These are phyloP conservation scores for Sonneratia alba DNA, from an alignment of 345 rosid species.

Conservation along the genomic window DNA sequence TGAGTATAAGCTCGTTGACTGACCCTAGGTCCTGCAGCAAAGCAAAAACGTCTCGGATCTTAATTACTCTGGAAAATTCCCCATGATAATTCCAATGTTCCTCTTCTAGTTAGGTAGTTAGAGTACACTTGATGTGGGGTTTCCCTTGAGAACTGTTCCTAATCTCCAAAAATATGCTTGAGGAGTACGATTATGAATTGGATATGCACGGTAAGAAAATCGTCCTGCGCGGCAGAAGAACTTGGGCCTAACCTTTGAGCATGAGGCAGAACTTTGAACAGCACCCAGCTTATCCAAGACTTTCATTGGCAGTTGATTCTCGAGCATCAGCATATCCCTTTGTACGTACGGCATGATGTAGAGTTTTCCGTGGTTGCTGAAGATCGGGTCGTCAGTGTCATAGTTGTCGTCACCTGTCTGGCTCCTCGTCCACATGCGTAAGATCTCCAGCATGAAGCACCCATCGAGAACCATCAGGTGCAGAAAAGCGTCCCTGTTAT, in stretches of 20 bases:
- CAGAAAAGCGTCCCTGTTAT: background rate
- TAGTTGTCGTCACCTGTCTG: background rate
- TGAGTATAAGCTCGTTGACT: background rate
- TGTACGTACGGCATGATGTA: constrained; percentile 5
- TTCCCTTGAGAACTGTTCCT: too few relatives aligned
- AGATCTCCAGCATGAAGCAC: constrained; percentile 13
- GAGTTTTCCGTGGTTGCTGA: constrained; percentile 7
- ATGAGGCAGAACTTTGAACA: background rate
- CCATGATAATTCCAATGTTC: background rate
- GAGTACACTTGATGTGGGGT: too few relatives aligned
- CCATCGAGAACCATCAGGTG: constrained; percentile 11
- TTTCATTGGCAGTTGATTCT: constrained; percentile 12
- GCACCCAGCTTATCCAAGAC: background rate
- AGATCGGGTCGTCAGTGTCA: constrained; percentile 4
- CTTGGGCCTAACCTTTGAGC: background rate
- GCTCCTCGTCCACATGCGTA: background rate
- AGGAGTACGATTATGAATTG: too few relatives aligned
- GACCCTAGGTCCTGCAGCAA: background rate
- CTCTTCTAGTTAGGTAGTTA: background rate
- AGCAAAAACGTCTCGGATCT: background rate
- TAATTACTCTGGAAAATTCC: background rate
- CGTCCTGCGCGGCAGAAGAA: background rate
- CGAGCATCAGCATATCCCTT: constrained; percentile 11
- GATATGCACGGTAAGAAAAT: too few relatives aligned
- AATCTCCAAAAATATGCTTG: too few relatives aligned